Conservation (phyloP, 2,329 filamentous ascomycete genomes). For the Fusarium succisae region DNA sequence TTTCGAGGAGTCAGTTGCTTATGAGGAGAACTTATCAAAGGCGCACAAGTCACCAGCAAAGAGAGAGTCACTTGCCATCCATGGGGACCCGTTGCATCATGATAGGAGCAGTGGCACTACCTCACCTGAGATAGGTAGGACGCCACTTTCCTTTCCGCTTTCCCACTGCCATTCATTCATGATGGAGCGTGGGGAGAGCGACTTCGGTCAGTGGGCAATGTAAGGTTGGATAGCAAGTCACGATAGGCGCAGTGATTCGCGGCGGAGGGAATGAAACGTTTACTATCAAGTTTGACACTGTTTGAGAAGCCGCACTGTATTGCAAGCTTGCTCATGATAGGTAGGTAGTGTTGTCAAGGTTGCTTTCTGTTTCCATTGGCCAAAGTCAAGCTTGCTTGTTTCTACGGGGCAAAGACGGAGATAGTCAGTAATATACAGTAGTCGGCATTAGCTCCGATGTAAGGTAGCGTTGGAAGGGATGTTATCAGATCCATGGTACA, state of each 20-base stretch:
- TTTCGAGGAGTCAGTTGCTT: constrained; percentile 26
- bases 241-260: neutral
- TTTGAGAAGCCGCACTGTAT: constrained; percentile 31
- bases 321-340: constrained; percentile 17
- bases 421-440: neutral
- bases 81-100: constrained; percentile 28
- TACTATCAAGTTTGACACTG: constrained; percentile 22
- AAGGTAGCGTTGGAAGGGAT: constrained; percentile 28
- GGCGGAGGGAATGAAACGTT: constrained; percentile 32
- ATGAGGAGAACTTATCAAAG: constrained; percentile 5
- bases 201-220: constrained; percentile 18
- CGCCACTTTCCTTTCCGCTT: constrained; percentile 10
- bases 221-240: constrained; percentile 20
- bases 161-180: constrained; percentile 18
- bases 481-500: constrained; percentile 26
- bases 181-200: constrained; percentile 20
- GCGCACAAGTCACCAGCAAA: constrained; percentile 1
- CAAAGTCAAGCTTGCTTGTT: neutral
- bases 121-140: neutral
- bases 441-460: constrained; percentile 21
- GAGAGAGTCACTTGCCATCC: constrained; percentile 15
- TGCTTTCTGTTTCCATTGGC: constrained; percentile 10
- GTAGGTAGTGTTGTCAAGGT: constrained; percentile 2
- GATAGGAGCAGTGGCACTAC: neutral
- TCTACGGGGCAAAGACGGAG: neutral